phyloP scores from a whole-genome alignment of 192 early-diverging fungal genomes.

The Backusella luteola region DNA sequence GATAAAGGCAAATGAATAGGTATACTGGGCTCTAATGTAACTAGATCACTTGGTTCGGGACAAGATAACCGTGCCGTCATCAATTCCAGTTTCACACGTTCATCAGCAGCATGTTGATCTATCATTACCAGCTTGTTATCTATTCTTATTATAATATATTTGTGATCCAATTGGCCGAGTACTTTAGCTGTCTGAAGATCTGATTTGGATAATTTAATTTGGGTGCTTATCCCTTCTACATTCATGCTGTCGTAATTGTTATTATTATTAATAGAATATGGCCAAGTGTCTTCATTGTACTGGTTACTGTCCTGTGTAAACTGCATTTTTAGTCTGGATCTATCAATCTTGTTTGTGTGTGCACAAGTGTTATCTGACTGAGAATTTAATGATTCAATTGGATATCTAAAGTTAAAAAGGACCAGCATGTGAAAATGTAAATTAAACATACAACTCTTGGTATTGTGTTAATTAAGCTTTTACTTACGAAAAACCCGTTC shows the following conservation, averaged over 20 bases:
- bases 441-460: constrained; percentile 5
- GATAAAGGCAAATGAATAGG: constrained; percentile 29
- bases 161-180: constrained; percentile 64
- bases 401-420: background rate
- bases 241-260: background rate
- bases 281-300: no score
- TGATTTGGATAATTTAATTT: constrained; percentile 11
- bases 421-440: background rate
- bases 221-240: background rate
- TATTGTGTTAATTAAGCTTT: background rate
- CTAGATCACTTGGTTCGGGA: background rate
- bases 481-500: constrained; percentile 45
- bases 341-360: background rate
- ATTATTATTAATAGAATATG: background rate
- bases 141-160: constrained; percentile 52
- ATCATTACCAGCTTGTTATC: constrained; percentile 47
- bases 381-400: background rate
- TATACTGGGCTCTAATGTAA: background rate
- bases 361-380: background rate
- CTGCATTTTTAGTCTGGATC: background rate
- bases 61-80: constrained; percentile 40
- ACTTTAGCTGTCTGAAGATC: constrained; percentile 43
- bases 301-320: background rate
- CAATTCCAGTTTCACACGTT: constrained; percentile 65
- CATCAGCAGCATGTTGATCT: constrained; percentile 84